Base-by-base conservation (phyloP, 768 basidiomycete genomes). In the Boletus subcaerulescens region DNA sequence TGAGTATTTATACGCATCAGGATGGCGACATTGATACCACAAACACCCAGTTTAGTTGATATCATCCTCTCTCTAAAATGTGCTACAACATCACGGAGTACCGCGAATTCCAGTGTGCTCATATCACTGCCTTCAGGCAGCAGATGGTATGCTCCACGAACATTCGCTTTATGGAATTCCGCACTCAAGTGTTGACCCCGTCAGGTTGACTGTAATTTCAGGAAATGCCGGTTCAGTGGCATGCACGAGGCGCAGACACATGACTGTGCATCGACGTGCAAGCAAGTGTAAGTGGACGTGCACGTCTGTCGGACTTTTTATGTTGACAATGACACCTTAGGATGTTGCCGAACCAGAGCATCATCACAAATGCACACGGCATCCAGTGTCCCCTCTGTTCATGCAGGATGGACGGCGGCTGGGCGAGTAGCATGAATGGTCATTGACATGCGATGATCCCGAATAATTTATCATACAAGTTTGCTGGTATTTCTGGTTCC, bases 131-230 rank as follows among this genome's bases (percentile, higher is more conserved):
- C 12, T 57, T 61, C 35, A 72, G 61, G 57, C 64, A 65, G 13
- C 73, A 77, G 48, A 71, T 47, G 65, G 78, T 77, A 63, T 26
- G 67, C 22, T 20, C 47, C 45, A 51, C 13, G 50, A 5, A 15
- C 36, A 29, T 32, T 45, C 32, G 15, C 32, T 31, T 40, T 33
- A 39, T 26, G 24, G 20, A 31, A 18, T n/a, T 18, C 29, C 17
- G 6, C 32, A 41, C 24, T 22, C 41, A 51, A 41, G 40, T 5
- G 49, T 43, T 48, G 17, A 45, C 31, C 17, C 14, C 45, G 45
- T 12, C 50, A 84, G 82, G 68, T 84, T 15, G 83, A 83, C 57
- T 84, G 82, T 58, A 73, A 76, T 45, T 52, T 51, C 3, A 49
- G 55, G 26, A 56, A 59, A 8, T 83, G 83, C 52, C 68, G 62